These are phyloP conservation scores for Paxillus rubicundulus DNA, from an alignment of 768 basidiomycete species.

Conservation along the genomic window DNA sequence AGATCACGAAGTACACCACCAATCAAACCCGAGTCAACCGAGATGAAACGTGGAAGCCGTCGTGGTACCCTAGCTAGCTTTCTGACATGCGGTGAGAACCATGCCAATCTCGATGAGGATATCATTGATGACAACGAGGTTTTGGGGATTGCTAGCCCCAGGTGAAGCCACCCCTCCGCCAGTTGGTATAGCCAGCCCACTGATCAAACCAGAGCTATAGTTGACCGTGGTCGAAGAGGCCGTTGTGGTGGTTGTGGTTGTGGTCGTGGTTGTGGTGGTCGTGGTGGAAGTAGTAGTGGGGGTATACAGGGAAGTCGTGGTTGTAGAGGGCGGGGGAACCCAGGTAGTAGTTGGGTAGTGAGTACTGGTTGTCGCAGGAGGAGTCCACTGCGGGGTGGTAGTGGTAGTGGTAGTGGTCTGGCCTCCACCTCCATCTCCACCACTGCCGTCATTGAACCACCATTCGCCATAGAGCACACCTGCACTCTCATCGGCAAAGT, in stretches of 20 bases:
- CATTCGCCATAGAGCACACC: slow-evolving; percentile 66
- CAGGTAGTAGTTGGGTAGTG: slow-evolving; percentile 18
- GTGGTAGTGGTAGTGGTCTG: slow-evolving; percentile 9
- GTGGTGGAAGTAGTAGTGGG: slow-evolving; percentile 27
- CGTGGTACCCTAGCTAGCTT: slow-evolving; percentile 1
- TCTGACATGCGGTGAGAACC: slow-evolving; percentile 6
- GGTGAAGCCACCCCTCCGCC: slow-evolving; percentile 31
- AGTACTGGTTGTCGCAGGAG: slow-evolving; percentile 6
- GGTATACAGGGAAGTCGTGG: slow-evolving; percentile 17
- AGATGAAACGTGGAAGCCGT: not conserved
- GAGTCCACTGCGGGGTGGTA: slow-evolving; percentile 24
- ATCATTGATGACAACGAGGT: slow-evolving; percentile 34
- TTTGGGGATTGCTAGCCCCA: slow-evolving; percentile 30
- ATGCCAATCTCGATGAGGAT: slow-evolving; percentile 36
- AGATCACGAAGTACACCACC: not conserved
- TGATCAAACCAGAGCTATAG: slow-evolving; percentile 17
- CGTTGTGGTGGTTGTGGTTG: slow-evolving; percentile 19
- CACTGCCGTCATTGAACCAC: slow-evolving; percentile 47
- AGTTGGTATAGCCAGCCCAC: slow-evolving; percentile 26
- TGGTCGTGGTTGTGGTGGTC: slow-evolving; percentile 10
- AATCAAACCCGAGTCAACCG: not conserved
- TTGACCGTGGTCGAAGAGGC: slow-evolving; percentile 21
- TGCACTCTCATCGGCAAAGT: slow-evolving; percentile 45
- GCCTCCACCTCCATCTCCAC: slow-evolving; percentile 20
- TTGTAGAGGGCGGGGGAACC: slow-evolving; percentile 15